These are phyloP conservation scores for Lepidium didymum DNA, from an alignment of 345 rosid species.

Conservation along the genomic window DNA sequence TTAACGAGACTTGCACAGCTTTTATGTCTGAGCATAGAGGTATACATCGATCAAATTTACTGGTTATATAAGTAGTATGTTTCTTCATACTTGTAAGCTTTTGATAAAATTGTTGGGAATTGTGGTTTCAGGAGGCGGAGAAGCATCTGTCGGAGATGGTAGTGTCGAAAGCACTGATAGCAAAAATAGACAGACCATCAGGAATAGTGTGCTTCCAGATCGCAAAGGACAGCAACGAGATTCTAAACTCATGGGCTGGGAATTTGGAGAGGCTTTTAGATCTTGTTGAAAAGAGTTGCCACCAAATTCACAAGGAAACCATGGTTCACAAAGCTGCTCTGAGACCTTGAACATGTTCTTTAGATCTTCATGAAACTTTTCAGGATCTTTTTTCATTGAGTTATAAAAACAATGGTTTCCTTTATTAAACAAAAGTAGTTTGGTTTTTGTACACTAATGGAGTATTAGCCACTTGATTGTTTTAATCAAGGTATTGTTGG, in stretches of 20 bases:
- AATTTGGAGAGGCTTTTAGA: constrained; percentile 95
- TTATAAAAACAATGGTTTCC: constrained; percentile 21
- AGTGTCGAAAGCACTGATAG: constrained; percentile 84
- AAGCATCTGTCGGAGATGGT: constrained; percentile 99
- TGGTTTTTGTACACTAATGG: constrained; percentile 21
- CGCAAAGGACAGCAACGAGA: constrained; percentile 88
- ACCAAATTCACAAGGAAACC: constrained; percentile 98
- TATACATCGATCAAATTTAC: constrained; percentile 24
- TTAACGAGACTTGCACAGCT: constrained; percentile 85
- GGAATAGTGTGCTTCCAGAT: constrained; percentile 84
- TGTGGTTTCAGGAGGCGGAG: constrained; percentile 75
- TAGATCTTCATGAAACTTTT: not conserved
- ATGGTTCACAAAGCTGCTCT: constrained; percentile 96
- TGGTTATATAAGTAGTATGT: not conserved
- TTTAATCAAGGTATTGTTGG: not conserved
- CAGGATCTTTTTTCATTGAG: constrained; percentile 10
- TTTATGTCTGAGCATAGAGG: constrained; percentile 79
- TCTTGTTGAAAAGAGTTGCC: constrained; percentile 99
- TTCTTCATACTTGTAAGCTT: not conserved
- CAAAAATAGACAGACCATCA: constrained; percentile 89
- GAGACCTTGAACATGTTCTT: constrained; percentile 22
- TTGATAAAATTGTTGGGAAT: not conserved
- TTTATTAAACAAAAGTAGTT: not conserved
- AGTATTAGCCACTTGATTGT: not conserved
- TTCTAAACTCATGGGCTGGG: constrained; percentile 86